Evolutionary conservation across 2,329 filamentous ascomycete genomes (phyloP).

Genomic region (Xylaria sp.): DNA sequence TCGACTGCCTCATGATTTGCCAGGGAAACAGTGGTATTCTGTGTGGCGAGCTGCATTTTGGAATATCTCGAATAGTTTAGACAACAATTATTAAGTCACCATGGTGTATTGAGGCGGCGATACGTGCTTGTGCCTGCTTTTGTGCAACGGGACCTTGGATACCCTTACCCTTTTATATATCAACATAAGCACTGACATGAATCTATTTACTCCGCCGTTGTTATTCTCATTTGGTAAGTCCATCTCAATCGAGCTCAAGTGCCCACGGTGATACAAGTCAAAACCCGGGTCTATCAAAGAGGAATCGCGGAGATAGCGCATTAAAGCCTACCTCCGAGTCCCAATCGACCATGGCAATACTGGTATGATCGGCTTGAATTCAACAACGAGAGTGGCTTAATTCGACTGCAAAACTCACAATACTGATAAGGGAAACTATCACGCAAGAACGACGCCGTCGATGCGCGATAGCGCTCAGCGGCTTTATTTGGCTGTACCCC

Average conservation of each 20-base stretch:
- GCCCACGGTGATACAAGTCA: not conserved
- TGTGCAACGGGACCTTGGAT: not conserved
- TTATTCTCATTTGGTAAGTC: not conserved
- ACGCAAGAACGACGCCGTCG: too few species aligned
- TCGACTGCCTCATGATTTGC: not conserved
- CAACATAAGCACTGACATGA: not conserved
- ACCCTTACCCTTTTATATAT: not conserved
- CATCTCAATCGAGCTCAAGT: not conserved
- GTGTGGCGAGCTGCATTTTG: not conserved
- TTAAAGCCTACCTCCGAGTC: not conserved
- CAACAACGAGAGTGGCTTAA: too few species aligned
- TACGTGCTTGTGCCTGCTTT: not conserved
- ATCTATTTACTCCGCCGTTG: not conserved
- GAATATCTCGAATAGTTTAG: not conserved
- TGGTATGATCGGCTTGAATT: too few species aligned
- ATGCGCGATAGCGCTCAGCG: too few species aligned
- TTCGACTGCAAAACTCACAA: too few species aligned
- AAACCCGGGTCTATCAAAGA: not conserved
- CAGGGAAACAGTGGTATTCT: not conserved
- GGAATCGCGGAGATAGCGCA: not conserved
- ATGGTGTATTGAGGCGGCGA: not conserved
- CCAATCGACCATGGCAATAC: not conserved
- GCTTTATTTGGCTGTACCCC: too few species aligned
- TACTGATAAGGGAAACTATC: too few species aligned
- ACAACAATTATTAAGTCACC: not conserved